Percentiles rank a stretch among this genome's conserved stretches.
These are phyloP conservation scores for Penicillium psychrofluorescens DNA, from an alignment of 495 filamentous ascomycete species.

Conservation along the genomic window DNA sequence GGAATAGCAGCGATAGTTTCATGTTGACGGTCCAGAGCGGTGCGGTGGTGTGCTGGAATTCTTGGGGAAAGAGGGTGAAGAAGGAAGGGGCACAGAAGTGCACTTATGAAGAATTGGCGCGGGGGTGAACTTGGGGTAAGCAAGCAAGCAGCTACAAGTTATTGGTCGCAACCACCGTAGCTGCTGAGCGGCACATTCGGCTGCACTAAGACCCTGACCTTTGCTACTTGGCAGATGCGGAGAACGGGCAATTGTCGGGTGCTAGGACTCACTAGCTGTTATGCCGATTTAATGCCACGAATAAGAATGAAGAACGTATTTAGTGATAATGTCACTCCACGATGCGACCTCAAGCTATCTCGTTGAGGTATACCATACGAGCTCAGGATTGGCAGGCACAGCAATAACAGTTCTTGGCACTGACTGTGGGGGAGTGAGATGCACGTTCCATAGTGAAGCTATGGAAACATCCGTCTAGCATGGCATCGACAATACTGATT, in stretches of 20 bases:
- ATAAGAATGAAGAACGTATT: too few relatives aligned
- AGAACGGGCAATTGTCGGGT: conserved; percentile 14
- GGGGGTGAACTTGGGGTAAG: not conserved
- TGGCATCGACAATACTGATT: too few relatives aligned
- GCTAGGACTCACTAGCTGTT: not conserved
- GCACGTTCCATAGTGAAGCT: too few relatives aligned
- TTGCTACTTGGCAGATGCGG: not conserved
- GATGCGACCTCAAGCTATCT: too few relatives aligned
- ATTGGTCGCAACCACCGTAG: not conserved
- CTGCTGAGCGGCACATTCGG: not conserved
- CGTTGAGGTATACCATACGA: too few relatives aligned
- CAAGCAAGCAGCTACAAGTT: not conserved
- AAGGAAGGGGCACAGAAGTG: not conserved
- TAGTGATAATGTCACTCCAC: too few relatives aligned
- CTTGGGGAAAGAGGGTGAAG: not conserved
- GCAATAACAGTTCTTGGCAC: too few relatives aligned
- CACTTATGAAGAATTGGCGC: too few relatives aligned
- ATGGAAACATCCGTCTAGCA: too few relatives aligned
- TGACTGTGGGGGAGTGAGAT: too few relatives aligned
- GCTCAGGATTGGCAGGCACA: too few relatives aligned
- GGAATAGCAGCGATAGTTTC: conserved; percentile 19
- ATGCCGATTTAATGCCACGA: not conserved
- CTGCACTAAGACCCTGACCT: not conserved
- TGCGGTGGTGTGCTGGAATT: not conserved
- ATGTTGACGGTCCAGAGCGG: conserved; percentile 12